Evolutionary conservation across 441 rosid genomes (phyloP).

Genomic region (Caryocar brasiliense): DNA sequence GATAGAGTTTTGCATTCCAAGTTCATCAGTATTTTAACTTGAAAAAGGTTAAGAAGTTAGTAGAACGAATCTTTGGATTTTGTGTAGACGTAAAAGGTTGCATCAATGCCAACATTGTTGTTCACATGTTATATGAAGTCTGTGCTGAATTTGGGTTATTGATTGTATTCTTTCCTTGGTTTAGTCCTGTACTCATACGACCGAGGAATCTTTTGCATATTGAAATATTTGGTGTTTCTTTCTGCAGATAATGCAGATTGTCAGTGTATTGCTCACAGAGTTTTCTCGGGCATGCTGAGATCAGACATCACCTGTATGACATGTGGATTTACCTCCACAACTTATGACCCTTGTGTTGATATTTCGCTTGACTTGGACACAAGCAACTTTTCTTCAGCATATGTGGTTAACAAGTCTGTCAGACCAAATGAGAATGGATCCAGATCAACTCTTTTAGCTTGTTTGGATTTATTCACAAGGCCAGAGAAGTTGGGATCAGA

Average conservation of each 20-base stretch:
- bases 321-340: slow-evolving; percentile 78
- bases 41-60: not conserved
- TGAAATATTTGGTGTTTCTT: slow-evolving; percentile 22
- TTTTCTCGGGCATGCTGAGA: slow-evolving; percentile 77
- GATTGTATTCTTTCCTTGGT: too few relatives aligned
- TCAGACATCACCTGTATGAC: slow-evolving; percentile 74
- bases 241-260: slow-evolving; percentile 64
- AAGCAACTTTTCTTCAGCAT: slow-evolving; percentile 18
- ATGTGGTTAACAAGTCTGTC: slow-evolving; percentile 25
- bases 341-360: slow-evolving; percentile 75
- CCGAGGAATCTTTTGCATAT: too few relatives aligned
- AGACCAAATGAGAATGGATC: slow-evolving; percentile 31
- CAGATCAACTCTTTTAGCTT: slow-evolving; percentile 54
- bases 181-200: too few relatives aligned
- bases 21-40: not conserved
- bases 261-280: slow-evolving; percentile 73
- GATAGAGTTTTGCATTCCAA: not conserved
- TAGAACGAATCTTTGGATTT: not conserved
- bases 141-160: not conserved
- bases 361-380: slow-evolving; percentile 68
- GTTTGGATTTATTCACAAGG: slow-evolving; percentile 71
- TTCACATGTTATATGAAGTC: too few relatives aligned
- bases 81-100: too few relatives aligned
- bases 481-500: slow-evolving; percentile 72
- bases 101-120: too few relatives aligned